These are phyloP conservation scores for Thelonectria rubi DNA, from an alignment of 2,329 filamentous ascomycete species.

Conservation along the genomic window DNA sequence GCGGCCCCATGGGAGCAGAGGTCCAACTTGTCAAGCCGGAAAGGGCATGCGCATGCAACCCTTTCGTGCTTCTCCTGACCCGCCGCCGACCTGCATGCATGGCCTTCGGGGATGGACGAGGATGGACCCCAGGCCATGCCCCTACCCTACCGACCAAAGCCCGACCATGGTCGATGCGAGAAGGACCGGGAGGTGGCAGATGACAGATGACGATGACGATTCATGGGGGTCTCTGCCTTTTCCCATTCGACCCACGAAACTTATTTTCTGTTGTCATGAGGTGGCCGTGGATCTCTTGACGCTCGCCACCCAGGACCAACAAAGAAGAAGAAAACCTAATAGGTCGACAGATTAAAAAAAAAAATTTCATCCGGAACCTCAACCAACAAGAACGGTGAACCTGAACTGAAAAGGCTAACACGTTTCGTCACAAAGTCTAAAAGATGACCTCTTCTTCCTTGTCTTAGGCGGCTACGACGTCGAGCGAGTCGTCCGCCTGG, in stretches of 20 bases:
- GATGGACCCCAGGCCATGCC: neutral
- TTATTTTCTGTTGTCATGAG: no score
- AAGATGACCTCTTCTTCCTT: conserved; percentile 18
- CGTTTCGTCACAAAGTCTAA: conserved; percentile 41
- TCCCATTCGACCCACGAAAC: no score
- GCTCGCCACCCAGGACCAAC: no score
- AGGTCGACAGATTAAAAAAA: no score
- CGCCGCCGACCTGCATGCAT: conserved; percentile 11
- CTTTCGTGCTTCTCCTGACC: conserved; percentile 17
- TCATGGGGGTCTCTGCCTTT: neutral
- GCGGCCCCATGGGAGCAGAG: no score
- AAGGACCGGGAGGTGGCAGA: conserved; percentile 6
- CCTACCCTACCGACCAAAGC: neutral
- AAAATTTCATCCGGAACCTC: conserved; percentile 9
- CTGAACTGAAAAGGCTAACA: conserved; percentile 6
- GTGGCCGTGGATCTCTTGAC: no score
- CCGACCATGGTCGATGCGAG: conserved; percentile 3
- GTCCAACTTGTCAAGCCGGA: no score
- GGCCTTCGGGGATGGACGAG: no score
- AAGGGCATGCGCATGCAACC: conserved; percentile 18
- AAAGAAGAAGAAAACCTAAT: no score
- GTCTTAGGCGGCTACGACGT: conserved; percentile 1
- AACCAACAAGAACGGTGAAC: conserved; percentile 6
- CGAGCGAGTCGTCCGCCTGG: neutral
- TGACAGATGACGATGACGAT: conserved; percentile 10